A percentile compares a stretch with the other conserved stretches of the same genome.
Conservation (phyloP, 1,139 yeast species). For the Pichiaceae sp. region DNA sequence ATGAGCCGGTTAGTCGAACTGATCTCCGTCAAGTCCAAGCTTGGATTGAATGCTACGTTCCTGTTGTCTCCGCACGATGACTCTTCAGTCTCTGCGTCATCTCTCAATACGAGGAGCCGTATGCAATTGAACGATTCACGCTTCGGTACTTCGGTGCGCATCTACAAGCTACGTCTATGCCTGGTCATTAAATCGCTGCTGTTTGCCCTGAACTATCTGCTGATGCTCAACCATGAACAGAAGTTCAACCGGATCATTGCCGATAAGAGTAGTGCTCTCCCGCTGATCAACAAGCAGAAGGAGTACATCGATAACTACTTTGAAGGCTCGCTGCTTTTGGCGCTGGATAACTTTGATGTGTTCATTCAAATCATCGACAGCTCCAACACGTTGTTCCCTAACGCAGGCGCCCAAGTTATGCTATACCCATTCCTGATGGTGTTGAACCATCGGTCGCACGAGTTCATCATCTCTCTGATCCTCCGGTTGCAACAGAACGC, state of each 20-base stretch:
- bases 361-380: conserved; percentile 24
- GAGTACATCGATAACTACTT: conserved; percentile 23
- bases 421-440: conserved; percentile 38
- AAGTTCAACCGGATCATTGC: conserved; percentile 23
- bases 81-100: conserved; percentile 9
- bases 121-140: conserved; percentile 12
- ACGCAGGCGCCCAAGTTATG: conserved; percentile 31
- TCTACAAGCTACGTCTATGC: conserved; percentile 22
- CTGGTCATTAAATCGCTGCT: conserved; percentile 36
- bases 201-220: conserved; percentile 37
- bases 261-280: conserved; percentile 20
- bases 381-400: conserved; percentile 17
- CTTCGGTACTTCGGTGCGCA: conserved; percentile 17
- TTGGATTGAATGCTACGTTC: conserved; percentile 17
- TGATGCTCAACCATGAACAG: conserved; percentile 38
- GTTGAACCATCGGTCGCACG: conserved; percentile 42
- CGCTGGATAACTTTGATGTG: conserved; percentile 26
- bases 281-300: conserved; percentile 22
- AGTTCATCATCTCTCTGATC: conserved; percentile 42
- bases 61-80: conserved; percentile 16
- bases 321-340: conserved; percentile 24
- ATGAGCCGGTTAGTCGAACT: conserved; percentile 20
- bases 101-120: neutral
- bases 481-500: conserved; percentile 31
- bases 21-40: conserved; percentile 26